Evolutionary conservation across 805 yeast species (phyloP), one percentile per base, ranked within the genome.

Genomic region (Kodamaea laetipori): DNA sequence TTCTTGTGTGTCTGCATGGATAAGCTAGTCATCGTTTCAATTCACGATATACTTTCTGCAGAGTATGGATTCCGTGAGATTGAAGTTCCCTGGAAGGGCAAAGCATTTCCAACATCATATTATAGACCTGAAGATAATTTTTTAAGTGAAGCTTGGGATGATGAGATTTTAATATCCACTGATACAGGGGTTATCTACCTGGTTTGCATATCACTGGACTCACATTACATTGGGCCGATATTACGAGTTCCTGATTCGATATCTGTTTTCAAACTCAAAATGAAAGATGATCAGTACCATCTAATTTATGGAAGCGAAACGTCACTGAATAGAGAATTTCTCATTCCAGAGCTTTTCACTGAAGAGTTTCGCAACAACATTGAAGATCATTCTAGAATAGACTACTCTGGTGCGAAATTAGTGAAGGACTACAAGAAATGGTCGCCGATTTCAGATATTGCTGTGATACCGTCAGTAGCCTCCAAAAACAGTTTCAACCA

Each of bases 31-130:
- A 45, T 73, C 0, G 60, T 76, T 2, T 63, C 71, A 4, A 55
- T 71, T 3, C 76, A 74, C 46, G 72, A 75, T 38, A 69, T 78
- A 2, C 54, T 74, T 15, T 73, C 80, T 4, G 82, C 77, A 0
- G 73, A 73, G 38, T 66, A 67, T 41, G 54, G 64, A 19, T 73
- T 75, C 44, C 43, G 49, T 1, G 42, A 39, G 19, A 42, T 47
- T 45, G 46, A 46, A 26, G 9, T 58, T 34, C 41, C 58, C 33
- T 48, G 50, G 48, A 30, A 30, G 17, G 34, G 34, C 13, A 30
- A 30, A 30, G 48, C 50, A 31, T 75, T 74, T 49, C 81, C 82
- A 1, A 69, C 76, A 0, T 56, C 61, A 12, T 69, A 38, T 43
- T 67, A 61, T 48, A 49, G 55, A 21, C 66, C 74, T 1, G 47